Evolutionary conservation across 768 basidiomycete species (phyloP), one percentile per base, ranked within the genome.

Genomic region (Auriscalpium microsporum): DNA sequence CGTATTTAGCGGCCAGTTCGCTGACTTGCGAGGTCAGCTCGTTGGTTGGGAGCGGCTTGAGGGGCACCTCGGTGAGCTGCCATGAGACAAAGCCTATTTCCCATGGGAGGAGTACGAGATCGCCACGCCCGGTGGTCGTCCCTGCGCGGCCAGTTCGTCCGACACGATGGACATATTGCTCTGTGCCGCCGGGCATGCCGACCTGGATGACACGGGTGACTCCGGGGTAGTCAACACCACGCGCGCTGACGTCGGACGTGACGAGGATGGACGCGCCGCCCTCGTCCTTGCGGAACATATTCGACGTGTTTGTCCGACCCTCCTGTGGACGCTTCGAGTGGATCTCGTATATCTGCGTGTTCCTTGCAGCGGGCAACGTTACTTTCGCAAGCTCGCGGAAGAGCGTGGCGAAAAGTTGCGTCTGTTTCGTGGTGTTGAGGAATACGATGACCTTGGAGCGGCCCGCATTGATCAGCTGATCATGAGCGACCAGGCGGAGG

Each of bases 171-270:
- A 93, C 74, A 66, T 96, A 95, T 60, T 84, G 79, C 19, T 91
- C 86, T 10, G 79, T 69, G 1, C 71, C 74, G 7, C 71, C 67
- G 2, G 95, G 94, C 8, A 88, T 74, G 50, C 95, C 94, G 50
- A 99, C 75, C 68, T 97, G 96, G 60, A 98, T 87, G 58, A 94
- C 87, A 40, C 93, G 83, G 0, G 90, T 90, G 19, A 94, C 88
- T 17, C 80, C 82, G 8, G 91, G 91, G 67, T 94, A 95, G 68
- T 95, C 90, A 46, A 94, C 80, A 14, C 90, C 90, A 55, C 91
- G 81, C 19, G 91, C 90, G 33, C 90, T 93, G 6, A 95, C 84
- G 61, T 95, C 93, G 1, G 91, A 93, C 4, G 84, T 87, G 61
- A 96, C 75, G 51, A 95, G 79, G 34, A 96, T 73, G 2, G 80